phyloP scores from a whole-genome alignment of 2,329 filamentous ascomycete genomes.

The Ramularia endophylla region DNA sequence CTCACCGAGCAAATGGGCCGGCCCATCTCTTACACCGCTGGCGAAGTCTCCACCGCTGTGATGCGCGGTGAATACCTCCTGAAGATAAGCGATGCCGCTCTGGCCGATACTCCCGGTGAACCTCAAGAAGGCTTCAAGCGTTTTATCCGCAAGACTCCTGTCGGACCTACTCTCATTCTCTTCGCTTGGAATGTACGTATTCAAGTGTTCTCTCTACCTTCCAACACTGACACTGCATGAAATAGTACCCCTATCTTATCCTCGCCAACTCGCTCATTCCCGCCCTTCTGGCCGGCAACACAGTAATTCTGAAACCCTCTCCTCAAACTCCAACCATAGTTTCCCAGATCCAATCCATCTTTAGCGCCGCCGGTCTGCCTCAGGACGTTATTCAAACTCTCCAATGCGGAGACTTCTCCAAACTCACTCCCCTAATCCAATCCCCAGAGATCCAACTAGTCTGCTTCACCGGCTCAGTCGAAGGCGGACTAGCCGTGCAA shows the following conservation, averaged over 20 bases:
- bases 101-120: slow-evolving; percentile 77
- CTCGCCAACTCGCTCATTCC: slow-evolving; percentile 89
- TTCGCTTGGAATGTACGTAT: slow-evolving; percentile 90
- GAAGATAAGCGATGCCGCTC: slow-evolving; percentile 70
- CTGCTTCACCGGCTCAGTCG: slow-evolving; percentile 91
- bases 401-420: slow-evolving; percentile 72
- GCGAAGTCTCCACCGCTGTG: slow-evolving; percentile 78
- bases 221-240: too few species aligned
- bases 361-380: slow-evolving; percentile 74
- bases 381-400: slow-evolving; percentile 84
- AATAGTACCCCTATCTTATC: slow-evolving; percentile 87
- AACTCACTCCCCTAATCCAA: slow-evolving; percentile 72
- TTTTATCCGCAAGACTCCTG: slow-evolving; percentile 80
- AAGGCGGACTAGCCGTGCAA: slow-evolving; percentile 79
- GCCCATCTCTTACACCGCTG: slow-evolving; percentile 78
- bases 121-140: slow-evolving; percentile 82
- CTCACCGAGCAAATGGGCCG: slow-evolving; percentile 93
- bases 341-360: slow-evolving; percentile 73
- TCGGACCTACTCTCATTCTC: slow-evolving; percentile 81
- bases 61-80: slow-evolving; percentile 80
- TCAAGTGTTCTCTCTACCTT: slow-evolving; percentile 11
- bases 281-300: slow-evolving; percentile 83
- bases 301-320: slow-evolving; percentile 88
- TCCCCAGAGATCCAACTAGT: slow-evolving; percentile 72
- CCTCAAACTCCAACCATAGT: slow-evolving; percentile 91